Conservation (phyloP, 495 filamentous ascomycete species). For the Pyrenula massariospora region DNA sequence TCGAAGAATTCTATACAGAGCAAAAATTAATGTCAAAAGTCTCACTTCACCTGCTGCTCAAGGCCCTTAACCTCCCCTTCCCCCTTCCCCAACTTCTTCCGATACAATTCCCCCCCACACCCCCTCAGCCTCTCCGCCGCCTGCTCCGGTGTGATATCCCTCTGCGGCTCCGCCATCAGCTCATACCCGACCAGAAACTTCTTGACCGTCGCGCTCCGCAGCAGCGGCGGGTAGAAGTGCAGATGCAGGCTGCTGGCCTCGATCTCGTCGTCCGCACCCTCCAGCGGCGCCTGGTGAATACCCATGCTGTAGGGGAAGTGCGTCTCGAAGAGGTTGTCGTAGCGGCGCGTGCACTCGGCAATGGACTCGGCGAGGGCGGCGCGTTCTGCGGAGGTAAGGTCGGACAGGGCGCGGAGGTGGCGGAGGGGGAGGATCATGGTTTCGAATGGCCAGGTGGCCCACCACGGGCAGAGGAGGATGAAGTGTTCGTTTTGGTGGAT, state of each 20-base stretch:
- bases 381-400: slow-evolving; percentile 59
- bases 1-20: too few relatives aligned
- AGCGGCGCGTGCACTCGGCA: slow-evolving; percentile 74
- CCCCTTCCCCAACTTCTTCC: slow-evolving; percentile 43
- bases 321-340: slow-evolving; percentile 96
- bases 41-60: neutral
- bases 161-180: slow-evolving; percentile 89
- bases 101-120: slow-evolving; percentile 73
- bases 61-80: neutral
- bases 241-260: slow-evolving; percentile 85
- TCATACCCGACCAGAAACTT: slow-evolving; percentile 97
- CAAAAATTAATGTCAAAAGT: too few relatives aligned
- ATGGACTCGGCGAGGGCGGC: slow-evolving; percentile 67
- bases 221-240: slow-evolving; percentile 91
- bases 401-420: slow-evolving; percentile 71
- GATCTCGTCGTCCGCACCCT: slow-evolving; percentile 72
- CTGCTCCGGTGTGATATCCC: slow-evolving; percentile 96
- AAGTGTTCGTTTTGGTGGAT: slow-evolving; percentile 80
- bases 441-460: slow-evolving; percentile 96
- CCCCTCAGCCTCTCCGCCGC: slow-evolving; percentile 67
- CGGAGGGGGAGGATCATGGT: slow-evolving; percentile 77
- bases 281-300: slow-evolving; percentile 86
- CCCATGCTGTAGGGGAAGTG: slow-evolving; percentile 92
- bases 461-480: slow-evolving; percentile 86
- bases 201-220: slow-evolving; percentile 83